Percentiles rank a stretch among this genome's conserved stretches.
These are phyloP conservation scores for Monilinia fructigena DNA, from an alignment of 2,329 filamentous ascomycete species.

Conservation along the genomic window DNA sequence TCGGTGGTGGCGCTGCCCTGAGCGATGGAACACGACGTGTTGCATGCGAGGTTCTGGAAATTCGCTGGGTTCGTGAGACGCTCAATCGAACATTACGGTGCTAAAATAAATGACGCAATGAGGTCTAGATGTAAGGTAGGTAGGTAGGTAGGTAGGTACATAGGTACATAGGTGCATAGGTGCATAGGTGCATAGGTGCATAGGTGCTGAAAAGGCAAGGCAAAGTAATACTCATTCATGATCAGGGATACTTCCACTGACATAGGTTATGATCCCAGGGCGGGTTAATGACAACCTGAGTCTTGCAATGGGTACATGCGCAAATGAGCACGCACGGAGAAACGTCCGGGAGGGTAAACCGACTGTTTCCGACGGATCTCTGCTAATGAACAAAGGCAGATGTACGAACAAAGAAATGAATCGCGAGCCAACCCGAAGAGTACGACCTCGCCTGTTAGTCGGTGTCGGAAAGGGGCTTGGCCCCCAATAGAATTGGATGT, in stretches of 20 bases:
- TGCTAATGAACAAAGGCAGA: neutral
- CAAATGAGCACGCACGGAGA: neutral
- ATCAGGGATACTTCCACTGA: constrained; percentile 15
- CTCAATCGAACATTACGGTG: neutral
- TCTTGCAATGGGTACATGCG: constrained; percentile 1
- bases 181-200: neutral
- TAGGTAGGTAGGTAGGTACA: too few species aligned
- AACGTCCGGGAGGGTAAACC: neutral
- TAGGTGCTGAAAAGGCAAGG: neutral
- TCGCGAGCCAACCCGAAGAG: neutral
- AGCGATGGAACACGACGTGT: neutral
- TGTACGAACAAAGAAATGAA: neutral
- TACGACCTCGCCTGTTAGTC: constrained; percentile 4
- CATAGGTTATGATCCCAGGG: neutral
- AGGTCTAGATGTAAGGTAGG: neutral
- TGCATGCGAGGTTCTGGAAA: neutral
- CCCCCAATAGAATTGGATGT: neutral
- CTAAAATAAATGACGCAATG: neutral
- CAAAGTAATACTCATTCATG: neutral
- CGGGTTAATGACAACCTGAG: neutral
- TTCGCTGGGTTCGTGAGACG: neutral
- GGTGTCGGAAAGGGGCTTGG: constrained; percentile 17
- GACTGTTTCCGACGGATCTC: constrained; percentile 1
- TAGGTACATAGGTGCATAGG: neutral
- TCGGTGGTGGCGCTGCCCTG: neutral